phyloP scores from a whole-genome alignment of 768 basidiomycete species.

The Podaxis sp. region DNA sequence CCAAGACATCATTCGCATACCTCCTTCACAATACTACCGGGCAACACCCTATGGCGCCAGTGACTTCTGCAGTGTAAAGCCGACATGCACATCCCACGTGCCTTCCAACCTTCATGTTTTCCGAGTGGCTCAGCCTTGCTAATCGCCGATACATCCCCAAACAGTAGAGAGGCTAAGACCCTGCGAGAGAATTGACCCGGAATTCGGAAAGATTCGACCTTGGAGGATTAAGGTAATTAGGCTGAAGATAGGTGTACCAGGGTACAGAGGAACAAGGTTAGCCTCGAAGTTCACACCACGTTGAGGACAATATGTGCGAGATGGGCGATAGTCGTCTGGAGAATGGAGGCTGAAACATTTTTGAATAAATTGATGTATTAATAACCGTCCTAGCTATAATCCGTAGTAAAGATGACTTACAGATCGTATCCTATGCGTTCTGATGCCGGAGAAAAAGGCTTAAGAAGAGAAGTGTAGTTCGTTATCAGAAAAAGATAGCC shows the following conservation, averaged over 20 bases:
- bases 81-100: no score
- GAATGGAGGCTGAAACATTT: not conserved
- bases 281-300: no score
- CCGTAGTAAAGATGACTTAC: constrained; percentile 1
- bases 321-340: not conserved
- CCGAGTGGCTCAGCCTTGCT: not conserved
- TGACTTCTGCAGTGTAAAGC: no score
- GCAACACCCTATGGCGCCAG: no score
- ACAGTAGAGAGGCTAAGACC: not conserved
- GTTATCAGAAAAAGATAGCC: not conserved
- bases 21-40: no score
- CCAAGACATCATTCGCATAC: not conserved
- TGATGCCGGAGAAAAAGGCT: not conserved
- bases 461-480: not conserved
- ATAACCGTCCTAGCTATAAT: not conserved
- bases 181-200: not conserved
- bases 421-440: not conserved
- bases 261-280: no score
- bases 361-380: not conserved
- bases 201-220: not conserved
- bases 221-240: no score
- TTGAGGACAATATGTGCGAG: no score
- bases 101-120: no score
- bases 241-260: no score
- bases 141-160: not conserved